These are phyloP conservation scores for Kodamaea leandrae DNA, from an alignment of 805 yeast genomes.

Conservation along the genomic window DNA sequence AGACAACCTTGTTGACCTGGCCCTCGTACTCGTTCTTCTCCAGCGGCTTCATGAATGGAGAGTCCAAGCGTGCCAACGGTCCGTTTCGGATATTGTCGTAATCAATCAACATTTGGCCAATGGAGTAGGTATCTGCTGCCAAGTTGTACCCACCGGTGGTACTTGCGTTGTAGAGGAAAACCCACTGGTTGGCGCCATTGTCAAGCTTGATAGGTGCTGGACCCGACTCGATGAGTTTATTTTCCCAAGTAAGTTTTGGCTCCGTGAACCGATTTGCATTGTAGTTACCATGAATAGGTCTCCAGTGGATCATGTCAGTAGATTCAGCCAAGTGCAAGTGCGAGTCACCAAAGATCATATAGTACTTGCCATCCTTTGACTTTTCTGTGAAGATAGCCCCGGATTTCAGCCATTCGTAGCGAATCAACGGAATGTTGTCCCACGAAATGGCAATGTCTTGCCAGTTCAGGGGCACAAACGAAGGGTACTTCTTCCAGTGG, in stretches of 20 bases:
- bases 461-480: constrained; percentile 33
- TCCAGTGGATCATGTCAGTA: constrained; percentile 36
- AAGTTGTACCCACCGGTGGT: constrained; percentile 36
- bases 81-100: constrained; percentile 34
- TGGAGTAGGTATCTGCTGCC: constrained; percentile 30
- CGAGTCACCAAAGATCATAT: constrained; percentile 46
- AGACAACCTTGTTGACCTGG: constrained; percentile 42
- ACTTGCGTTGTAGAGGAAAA: constrained; percentile 38
- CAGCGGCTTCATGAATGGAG: constrained; percentile 36
- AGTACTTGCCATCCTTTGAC: constrained; percentile 33
- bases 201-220: constrained; percentile 41
- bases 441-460: constrained; percentile 28
- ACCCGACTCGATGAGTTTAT: constrained; percentile 40
- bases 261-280: constrained; percentile 24
- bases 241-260: constrained; percentile 30
- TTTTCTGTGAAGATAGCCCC: constrained; percentile 39
- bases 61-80: constrained; percentile 38
- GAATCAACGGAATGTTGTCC: constrained; percentile 24
- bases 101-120: constrained; percentile 42
- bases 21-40: constrained; percentile 34
- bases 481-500: constrained; percentile 38
- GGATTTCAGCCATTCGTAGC: constrained; percentile 40
- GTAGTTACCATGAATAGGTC: constrained; percentile 18
- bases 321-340: constrained; percentile 37
- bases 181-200: constrained; percentile 30